Base-by-base conservation (phyloP, 2,329 filamentous ascomycete species). In the Xylariaceae sp. region DNA sequence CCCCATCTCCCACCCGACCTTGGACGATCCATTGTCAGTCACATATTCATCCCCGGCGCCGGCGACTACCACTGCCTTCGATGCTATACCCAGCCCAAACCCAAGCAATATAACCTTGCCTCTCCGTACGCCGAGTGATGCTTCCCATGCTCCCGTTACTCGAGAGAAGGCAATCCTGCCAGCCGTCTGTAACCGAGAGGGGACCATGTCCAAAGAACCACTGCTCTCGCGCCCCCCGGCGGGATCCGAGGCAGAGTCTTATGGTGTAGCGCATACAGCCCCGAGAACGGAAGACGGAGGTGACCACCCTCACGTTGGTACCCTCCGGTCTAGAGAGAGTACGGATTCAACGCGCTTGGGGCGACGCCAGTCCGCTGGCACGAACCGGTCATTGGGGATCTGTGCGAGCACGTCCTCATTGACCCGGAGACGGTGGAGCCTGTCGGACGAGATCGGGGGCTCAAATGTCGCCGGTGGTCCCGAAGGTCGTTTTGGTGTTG, bases 171-270 rank as follows among this genome's bases (percentile, higher is more conserved):
- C 62, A 51, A 63, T 58, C 55, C 46, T 53, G 47, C 54, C 62
- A 59, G 52, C 39, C 57, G 54, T 58, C 56, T 52, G 54, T 56
- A 52, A 61, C 39, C 49, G 48, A 56, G 54, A 51, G 57, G 57
- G 55, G 49, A 65, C 39, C 47, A 75, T 74, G 73, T 75, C 73
- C 49, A 73, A 73, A 67, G 72, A 77, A 58, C 81, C 81, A 55
- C 76, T 85, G 54, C 72, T 86, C 51, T 70, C 83, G 67, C 78
- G 80, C 57, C 81, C 81, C 48, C 80, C 81, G 60, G 81, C 81
- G 43, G 80, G 79, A 35, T 76, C 80, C 66, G 81, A 80, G 54
- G 83, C 80, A 37, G 79, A 80, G 27, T 83, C 81, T 12, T 85
- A 85, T 67, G 81, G 82, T 52, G 80, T 80, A 3, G 74, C 81